A percentile compares a stretch with the other conserved stretches of the same genome.
These are phyloP conservation scores for Corymbia citriodora DNA, from an alignment of 441 rosid genomes.

Conservation along the genomic window DNA sequence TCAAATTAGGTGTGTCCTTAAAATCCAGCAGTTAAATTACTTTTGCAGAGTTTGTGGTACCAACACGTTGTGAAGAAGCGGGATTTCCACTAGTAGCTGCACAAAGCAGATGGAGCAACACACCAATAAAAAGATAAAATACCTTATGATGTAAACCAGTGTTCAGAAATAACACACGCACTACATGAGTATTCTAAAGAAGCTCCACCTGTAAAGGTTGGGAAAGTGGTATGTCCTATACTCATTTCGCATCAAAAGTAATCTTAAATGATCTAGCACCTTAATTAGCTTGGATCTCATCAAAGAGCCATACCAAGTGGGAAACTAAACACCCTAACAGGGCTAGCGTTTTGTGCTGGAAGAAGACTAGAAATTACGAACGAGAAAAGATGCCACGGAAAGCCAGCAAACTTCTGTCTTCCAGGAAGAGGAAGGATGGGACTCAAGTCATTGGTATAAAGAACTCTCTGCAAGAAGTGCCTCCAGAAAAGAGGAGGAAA, in stretches of 20 bases:
- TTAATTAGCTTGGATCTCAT: neutral
- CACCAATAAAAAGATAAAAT: conserved; percentile 7
- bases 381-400: neutral
- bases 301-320: neutral
- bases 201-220: neutral
- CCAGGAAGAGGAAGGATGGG: neutral
- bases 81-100: conserved; percentile 66
- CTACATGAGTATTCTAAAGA: neutral
- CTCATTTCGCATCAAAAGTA: neutral
- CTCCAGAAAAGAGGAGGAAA: no score
- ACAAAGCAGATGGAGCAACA: conserved; percentile 15
- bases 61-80: conserved; percentile 32
- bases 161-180: neutral
- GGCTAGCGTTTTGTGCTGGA: conserved; percentile 30
- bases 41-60: conserved; percentile 40
- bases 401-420: neutral
- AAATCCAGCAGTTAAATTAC: conserved; percentile 23
- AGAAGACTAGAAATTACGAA: no score
- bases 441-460: neutral
- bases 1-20: conserved; percentile 20
- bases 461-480: neutral
- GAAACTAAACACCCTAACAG: neutral
- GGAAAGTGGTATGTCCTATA: neutral
- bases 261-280: neutral
- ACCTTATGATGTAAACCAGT: neutral